These are phyloP conservation scores for Cicer judaicum DNA, from an alignment of 306 rosid species.

Conservation along the genomic window DNA sequence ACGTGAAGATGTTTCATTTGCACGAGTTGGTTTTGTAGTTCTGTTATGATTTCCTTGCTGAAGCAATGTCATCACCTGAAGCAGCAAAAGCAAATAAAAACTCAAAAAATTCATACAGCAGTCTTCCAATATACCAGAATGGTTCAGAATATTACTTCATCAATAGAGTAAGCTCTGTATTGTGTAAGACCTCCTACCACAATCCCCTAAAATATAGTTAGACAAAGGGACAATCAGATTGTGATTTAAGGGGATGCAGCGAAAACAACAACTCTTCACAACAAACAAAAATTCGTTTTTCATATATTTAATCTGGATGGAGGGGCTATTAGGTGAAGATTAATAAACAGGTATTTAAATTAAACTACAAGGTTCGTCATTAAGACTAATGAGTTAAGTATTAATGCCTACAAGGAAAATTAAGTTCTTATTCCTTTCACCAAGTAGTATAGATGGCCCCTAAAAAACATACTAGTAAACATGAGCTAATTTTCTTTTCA, in stretches of 20 bases:
- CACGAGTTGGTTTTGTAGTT: neutral
- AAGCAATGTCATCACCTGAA: no score
- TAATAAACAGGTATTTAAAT: neutral
- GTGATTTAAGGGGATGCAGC: neutral
- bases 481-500: neutral
- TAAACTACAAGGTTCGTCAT: neutral
- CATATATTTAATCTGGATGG: neutral
- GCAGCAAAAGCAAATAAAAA: neutral
- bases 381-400: slow-evolving; percentile 7
- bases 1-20: slow-evolving; percentile 83
- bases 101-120: neutral
- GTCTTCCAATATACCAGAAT: neutral
- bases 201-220: slow-evolving; percentile 62
- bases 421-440: neutral
- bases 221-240: slow-evolving; percentile 21
- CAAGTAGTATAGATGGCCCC: neutral
- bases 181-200: slow-evolving; percentile 86
- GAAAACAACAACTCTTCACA: slow-evolving; percentile 7
- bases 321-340: neutral
- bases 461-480: neutral
- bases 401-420: slow-evolving; percentile 1
- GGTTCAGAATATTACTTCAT: slow-evolving; percentile 64
- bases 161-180: slow-evolving; percentile 83
- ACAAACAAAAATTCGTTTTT: neutral
- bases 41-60: neutral